Percentiles rank a stretch among this genome's conserved stretches.
These are phyloP conservation scores for Dianthus caryophyllus DNA, from an alignment of 148 eudicot genomes.

Conservation along the genomic window DNA sequence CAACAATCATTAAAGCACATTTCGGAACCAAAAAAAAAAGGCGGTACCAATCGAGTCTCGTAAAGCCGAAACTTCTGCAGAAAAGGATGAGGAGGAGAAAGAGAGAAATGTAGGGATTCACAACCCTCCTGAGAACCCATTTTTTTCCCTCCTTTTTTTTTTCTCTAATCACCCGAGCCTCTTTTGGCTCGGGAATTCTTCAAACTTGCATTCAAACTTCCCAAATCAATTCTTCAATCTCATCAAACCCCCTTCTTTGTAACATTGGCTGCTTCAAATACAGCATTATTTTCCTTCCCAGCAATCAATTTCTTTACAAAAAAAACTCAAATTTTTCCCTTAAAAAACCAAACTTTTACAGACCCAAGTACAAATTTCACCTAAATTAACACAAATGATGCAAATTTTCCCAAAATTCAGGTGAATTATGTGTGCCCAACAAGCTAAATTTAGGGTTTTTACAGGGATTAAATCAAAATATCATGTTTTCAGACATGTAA, in stretches of 20 bases:
- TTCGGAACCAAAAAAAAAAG: not conserved
- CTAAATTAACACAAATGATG: not conserved
- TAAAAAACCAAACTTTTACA: slow-evolving; percentile 1
- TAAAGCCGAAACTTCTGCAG: slow-evolving; percentile 80
- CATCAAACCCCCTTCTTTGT: slow-evolving; percentile 24
- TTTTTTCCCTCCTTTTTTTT: not conserved
- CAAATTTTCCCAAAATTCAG: not conserved
- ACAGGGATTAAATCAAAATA: slow-evolving; percentile 17
- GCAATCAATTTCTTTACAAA: not conserved
- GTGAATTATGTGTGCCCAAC: slow-evolving; percentile 12
- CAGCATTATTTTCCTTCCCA: slow-evolving; percentile 33
- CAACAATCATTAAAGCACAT: not conserved
- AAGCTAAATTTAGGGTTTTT: not conserved
- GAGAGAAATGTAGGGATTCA: slow-evolving; percentile 21
- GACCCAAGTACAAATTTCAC: slow-evolving; percentile 4
- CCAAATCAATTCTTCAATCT: slow-evolving; percentile 19
- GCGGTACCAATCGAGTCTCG: slow-evolving; percentile 63
- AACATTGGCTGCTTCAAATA: slow-evolving; percentile 50
- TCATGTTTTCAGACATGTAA: not conserved
- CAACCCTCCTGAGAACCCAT: slow-evolving; percentile 35
- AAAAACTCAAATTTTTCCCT: slow-evolving; percentile 6
- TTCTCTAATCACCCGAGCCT: slow-evolving; percentile 82
- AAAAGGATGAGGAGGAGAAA: slow-evolving; percentile 32
- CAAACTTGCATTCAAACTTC: slow-evolving; percentile 39
- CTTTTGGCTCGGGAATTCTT: slow-evolving; percentile 59